These are phyloP conservation scores for Ilex asprella DNA, from an alignment of 257 asterid genomes.

Conservation along the genomic window DNA sequence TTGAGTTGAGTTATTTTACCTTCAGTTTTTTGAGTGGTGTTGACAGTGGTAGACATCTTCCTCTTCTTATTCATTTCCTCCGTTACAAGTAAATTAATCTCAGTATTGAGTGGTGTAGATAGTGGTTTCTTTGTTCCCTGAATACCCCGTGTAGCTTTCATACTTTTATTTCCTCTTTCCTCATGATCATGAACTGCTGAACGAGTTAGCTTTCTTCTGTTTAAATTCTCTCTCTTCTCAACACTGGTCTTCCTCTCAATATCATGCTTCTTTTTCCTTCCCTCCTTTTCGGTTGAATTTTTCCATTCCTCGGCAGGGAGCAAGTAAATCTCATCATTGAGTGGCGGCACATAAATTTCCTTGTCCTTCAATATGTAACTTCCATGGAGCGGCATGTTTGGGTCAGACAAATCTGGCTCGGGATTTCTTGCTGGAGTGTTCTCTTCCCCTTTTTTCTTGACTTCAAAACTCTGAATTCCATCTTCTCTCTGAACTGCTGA, in stretches of 20 bases:
- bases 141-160: not conserved
- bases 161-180: not conserved
- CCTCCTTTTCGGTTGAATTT: conserved; percentile 11
- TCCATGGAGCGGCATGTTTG: not conserved
- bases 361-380: conserved; percentile 8
- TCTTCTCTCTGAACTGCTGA: conserved; percentile 16
- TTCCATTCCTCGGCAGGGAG: not conserved
- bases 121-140: not conserved
- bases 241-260: not conserved
- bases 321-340: conserved; percentile 9
- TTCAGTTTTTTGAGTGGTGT: not conserved
- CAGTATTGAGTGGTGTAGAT: not conserved
- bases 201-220: not conserved
- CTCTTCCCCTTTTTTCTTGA: conserved; percentile 6
- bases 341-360: conserved; percentile 10
- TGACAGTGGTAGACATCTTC: not conserved
- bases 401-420: conserved; percentile 6
- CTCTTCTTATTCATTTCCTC: no score
- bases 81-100: not conserved
- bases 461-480: conserved; percentile 15
- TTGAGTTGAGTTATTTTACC: not conserved
- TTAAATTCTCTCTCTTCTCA: not conserved
- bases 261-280: not conserved
- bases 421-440: conserved; percentile 5
- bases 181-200: not conserved